These are phyloP conservation scores for Amanita phalloides DNA, from an alignment of 768 basidiomycete species.

Conservation along the genomic window DNA sequence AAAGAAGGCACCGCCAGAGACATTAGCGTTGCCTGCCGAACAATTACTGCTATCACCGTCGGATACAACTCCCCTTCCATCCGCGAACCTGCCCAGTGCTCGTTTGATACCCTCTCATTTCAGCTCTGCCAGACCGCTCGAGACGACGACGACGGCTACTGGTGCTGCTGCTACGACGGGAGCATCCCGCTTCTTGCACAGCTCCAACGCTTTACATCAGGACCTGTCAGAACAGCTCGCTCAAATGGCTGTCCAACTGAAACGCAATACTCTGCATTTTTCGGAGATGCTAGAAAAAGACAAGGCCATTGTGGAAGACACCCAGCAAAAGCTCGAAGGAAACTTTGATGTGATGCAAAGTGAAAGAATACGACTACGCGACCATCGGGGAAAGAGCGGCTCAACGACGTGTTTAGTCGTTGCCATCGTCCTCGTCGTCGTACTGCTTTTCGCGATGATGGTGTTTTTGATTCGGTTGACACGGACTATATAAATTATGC, in stretches of 20 bases:
- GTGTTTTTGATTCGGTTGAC: constrained; percentile 58
- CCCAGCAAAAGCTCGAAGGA: constrained; percentile 63
- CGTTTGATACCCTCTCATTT: constrained; percentile 22
- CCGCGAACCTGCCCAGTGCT: constrained; percentile 8
- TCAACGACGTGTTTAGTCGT: constrained; percentile 67
- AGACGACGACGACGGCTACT: background rate
- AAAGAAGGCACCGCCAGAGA: background rate
- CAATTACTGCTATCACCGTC: constrained; percentile 29
- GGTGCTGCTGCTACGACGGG: constrained; percentile 16
- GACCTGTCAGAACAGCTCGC: constrained; percentile 67
- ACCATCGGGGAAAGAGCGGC: constrained; percentile 52
- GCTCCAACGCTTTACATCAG: constrained; percentile 58
- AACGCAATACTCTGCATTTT: constrained; percentile 75
- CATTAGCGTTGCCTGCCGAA: constrained; percentile 16
- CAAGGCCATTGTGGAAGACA: constrained; percentile 53
- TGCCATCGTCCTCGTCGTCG: constrained; percentile 52
- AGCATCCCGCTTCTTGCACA: constrained; percentile 23
- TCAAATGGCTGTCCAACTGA: constrained; percentile 82
- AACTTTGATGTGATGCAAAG: constrained; percentile 62
- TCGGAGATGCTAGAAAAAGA: constrained; percentile 64
- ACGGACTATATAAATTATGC: background rate
- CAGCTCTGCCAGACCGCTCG: constrained; percentile 7
- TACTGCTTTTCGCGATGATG: constrained; percentile 61
- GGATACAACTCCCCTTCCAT: constrained; percentile 15
- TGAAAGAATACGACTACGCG: constrained; percentile 49